Conservation (phyloP, 2,329 filamentous ascomycete genomes). For the Zymoseptoria tritici region DNA sequence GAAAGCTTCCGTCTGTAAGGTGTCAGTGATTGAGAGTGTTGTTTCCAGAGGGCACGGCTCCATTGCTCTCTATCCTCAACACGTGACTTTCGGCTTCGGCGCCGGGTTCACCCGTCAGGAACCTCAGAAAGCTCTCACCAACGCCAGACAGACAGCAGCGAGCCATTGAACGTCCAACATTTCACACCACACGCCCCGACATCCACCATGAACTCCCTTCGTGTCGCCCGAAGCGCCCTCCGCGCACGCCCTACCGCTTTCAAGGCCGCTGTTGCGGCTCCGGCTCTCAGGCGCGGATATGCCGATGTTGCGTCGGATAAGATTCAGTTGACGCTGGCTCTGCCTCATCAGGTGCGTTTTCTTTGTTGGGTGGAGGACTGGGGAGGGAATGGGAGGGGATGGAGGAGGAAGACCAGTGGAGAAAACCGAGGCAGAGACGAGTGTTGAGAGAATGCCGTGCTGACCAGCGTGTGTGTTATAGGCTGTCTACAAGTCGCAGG, state of each 20-base stretch:
- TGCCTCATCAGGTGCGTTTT: slow-evolving; percentile 89
- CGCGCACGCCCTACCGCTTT: slow-evolving; percentile 72
- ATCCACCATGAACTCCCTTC: slow-evolving; percentile 80
- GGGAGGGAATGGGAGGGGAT: background rate
- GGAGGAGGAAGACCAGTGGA: background rate
- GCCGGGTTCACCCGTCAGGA: background rate
- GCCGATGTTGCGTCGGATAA: slow-evolving; percentile 52
- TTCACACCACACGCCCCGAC: slow-evolving; percentile 3
- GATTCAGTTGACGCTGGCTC: slow-evolving; percentile 95
- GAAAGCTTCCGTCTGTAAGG: no score
- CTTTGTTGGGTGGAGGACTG: background rate
- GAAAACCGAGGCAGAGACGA: background rate
- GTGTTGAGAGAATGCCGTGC: slow-evolving; percentile 3
- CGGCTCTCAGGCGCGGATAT: slow-evolving; percentile 85
- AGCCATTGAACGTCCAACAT: slow-evolving; percentile 2
- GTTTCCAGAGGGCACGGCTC: background rate
- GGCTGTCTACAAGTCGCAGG: slow-evolving; percentile 63
- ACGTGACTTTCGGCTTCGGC: background rate
- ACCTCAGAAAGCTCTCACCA: background rate
- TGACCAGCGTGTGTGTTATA: slow-evolving; percentile 30
- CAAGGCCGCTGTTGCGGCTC: slow-evolving; percentile 47
- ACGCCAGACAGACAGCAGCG: background rate
- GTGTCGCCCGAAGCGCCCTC: slow-evolving; percentile 83
- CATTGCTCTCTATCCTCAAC: background rate
- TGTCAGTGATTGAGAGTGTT: background rate